Percentiles rank a stretch among this genome's conserved stretches.
Conservation (phyloP, 768 basidiomycete genomes). For the Trametes coccinea region DNA sequence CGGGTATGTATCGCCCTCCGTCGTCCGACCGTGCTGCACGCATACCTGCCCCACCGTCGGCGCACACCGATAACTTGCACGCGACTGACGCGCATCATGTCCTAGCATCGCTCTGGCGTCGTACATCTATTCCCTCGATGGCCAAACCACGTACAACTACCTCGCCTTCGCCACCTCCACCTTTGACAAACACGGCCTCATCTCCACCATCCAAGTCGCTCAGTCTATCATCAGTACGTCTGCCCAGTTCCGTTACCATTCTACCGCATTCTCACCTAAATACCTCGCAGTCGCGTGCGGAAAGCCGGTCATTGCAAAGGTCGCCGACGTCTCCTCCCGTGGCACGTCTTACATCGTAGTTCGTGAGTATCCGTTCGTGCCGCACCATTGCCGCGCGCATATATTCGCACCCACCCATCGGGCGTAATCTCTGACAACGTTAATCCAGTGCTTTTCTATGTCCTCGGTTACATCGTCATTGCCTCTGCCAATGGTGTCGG, state of each 20-base stretch:
- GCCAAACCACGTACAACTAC: slow-evolving; percentile 67
- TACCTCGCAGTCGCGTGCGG: slow-evolving; percentile 15
- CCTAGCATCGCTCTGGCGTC: slow-evolving; percentile 54
- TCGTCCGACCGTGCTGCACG: not conserved
- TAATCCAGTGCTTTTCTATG: slow-evolving; percentile 38
- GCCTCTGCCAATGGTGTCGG: slow-evolving; percentile 30
- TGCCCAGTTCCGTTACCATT: slow-evolving; percentile 51
- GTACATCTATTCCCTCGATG: slow-evolving; percentile 75
- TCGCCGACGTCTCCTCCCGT: slow-evolving; percentile 49
- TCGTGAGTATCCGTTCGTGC: slow-evolving; percentile 35
- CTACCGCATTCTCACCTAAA: not conserved
- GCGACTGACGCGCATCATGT: not conserved
- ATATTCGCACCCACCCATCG: slow-evolving; percentile 1
- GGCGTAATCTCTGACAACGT: slow-evolving; percentile 28
- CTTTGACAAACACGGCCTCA: slow-evolving; percentile 22
- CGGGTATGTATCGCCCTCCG: slow-evolving; percentile 39
- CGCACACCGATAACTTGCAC: too few species aligned
- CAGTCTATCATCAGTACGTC: slow-evolving; percentile 29
- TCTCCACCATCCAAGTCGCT: slow-evolving; percentile 27
- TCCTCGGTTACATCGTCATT: slow-evolving; percentile 40
- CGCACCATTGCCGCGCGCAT: not conserved
- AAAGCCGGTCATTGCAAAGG: slow-evolving; percentile 53
- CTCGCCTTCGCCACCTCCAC: slow-evolving; percentile 23
- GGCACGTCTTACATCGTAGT: slow-evolving; percentile 49
- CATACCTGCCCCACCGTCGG: too few species aligned